Evolutionary conservation across 2,329 filamentous ascomycete species (phyloP).

Genomic region (Paraphaeosphaeria minitans): DNA sequence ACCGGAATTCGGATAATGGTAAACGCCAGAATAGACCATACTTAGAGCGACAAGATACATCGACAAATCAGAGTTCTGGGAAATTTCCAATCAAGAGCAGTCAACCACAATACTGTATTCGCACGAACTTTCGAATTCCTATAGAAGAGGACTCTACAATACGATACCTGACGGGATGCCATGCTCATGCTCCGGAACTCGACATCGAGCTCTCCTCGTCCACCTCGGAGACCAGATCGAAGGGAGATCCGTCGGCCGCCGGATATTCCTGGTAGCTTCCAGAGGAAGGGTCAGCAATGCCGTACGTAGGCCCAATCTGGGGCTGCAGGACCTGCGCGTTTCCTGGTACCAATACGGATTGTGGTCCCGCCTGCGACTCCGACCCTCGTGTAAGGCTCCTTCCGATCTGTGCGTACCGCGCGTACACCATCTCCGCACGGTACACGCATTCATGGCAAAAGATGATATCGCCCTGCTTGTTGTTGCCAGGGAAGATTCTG

Average conservation of each 20-base stretch:
- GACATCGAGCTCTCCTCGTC: neutral
- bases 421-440: slow-evolving; percentile 19
- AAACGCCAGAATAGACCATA: no score
- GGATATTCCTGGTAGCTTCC: neutral
- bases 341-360: neutral
- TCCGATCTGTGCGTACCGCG: slow-evolving; percentile 10
- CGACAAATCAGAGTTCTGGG: no score
- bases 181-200: neutral
- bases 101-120: no score
- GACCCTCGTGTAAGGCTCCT: neutral
- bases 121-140: no score
- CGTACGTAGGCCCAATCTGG: neutral
- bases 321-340: neutral
- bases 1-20: no score
- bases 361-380: neutral
- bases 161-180: no score
- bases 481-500: slow-evolving; percentile 1
- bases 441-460: slow-evolving; percentile 21
- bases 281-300: neutral
- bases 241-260: neutral
- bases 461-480: slow-evolving; percentile 14
- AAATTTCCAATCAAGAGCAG: no score
- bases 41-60: no score
- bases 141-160: neutral
- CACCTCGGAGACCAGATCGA: neutral